phyloP scores from a whole-genome alignment of 345 rosid genomes.

The Eucalyptus grandis region DNA sequence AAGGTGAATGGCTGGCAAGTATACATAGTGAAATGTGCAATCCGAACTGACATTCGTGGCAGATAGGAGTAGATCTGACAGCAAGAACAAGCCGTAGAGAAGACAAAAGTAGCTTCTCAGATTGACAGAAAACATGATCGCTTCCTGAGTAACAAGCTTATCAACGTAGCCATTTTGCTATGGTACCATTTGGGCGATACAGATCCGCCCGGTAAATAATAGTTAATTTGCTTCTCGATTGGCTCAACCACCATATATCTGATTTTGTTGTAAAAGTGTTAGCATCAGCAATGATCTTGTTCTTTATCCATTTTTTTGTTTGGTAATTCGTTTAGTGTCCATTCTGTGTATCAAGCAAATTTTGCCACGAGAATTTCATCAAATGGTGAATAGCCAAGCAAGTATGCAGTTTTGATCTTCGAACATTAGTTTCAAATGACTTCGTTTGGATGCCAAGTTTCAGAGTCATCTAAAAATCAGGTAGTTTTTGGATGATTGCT shows the following conservation, averaged over 20 bases:
- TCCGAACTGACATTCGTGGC: not conserved
- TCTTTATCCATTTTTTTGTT: not conserved
- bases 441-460: not conserved
- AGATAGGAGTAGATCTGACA: not conserved
- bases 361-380: not conserved
- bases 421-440: not conserved
- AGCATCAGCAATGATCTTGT: not conserved
- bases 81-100: not conserved
- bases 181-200: not conserved
- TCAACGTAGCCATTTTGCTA: not conserved
- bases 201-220: not conserved
- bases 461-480: not conserved
- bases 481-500: not conserved
- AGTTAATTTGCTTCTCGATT: not conserved
- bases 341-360: not conserved
- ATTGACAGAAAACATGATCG: not conserved
- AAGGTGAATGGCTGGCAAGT: not conserved
- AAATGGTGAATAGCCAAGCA: not conserved
- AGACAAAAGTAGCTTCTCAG: not conserved
- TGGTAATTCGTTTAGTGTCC: not conserved
- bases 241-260: not conserved
- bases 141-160: not conserved
- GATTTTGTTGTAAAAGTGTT: not conserved
- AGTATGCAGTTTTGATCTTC: not conserved
- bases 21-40: not conserved